phyloP scores from a whole-genome alignment of 345 rosid genomes.

The Eucalyptus regnans region DNA sequence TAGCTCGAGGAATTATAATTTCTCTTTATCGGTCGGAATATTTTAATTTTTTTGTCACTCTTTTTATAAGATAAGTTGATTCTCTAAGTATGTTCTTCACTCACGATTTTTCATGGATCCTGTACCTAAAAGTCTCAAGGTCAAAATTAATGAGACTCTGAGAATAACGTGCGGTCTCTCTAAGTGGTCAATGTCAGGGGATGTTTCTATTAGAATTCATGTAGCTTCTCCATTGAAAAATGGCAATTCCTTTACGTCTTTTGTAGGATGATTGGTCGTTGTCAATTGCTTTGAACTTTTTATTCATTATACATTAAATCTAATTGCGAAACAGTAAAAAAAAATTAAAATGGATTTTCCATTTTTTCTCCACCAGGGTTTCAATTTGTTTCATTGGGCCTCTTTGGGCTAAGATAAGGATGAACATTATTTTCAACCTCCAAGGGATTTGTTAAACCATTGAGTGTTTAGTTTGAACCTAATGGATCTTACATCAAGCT shows the following conservation, averaged over 20 bases:
- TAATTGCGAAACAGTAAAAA: accelerated
- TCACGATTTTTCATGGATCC: accelerated
- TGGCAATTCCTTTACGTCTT: background rate
- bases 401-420: background rate
- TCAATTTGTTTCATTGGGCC: background rate
- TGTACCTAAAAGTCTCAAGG: background rate
- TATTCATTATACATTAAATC: background rate
- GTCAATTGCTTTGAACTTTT: background rate
- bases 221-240: background rate
- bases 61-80: accelerated
- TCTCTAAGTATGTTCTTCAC: too few relatives aligned
- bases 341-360: background rate
- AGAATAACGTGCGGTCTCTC: accelerated
- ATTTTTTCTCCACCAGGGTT: background rate
- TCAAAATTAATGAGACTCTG: accelerated
- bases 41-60: too few relatives aligned
- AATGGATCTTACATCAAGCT: background rate
- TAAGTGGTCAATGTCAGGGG: background rate
- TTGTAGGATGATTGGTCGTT: background rate
- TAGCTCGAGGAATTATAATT: background rate
- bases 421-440: background rate
- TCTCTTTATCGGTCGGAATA: background rate
- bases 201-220: background rate
- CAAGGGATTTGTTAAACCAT: background rate
- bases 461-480: background rate